Evolutionary conservation across 139 green algal genomes (phyloP).

Genomic region (Chlorella sp.): DNA sequence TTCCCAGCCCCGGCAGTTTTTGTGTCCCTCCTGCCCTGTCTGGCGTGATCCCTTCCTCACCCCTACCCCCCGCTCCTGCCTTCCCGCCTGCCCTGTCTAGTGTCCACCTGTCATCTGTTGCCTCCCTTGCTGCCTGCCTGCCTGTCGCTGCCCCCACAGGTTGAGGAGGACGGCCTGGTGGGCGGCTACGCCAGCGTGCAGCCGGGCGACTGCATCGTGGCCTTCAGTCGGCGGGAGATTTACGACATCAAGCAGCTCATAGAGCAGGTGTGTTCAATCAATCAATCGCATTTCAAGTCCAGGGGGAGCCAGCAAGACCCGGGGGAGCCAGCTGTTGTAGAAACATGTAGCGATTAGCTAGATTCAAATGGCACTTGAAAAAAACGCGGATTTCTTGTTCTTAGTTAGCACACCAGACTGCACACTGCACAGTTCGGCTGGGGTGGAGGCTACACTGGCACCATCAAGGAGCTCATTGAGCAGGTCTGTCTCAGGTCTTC

Average conservation of each 20-base stretch:
- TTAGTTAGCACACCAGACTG: too few relatives aligned
- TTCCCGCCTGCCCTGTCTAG: background rate
- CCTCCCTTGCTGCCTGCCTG: background rate
- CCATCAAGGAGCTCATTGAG: too few relatives aligned
- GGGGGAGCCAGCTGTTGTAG: too few relatives aligned
- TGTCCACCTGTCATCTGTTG: background rate
- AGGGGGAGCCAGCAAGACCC: too few relatives aligned
- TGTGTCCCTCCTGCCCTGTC: background rate
- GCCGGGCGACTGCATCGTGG: conserved; percentile 93
- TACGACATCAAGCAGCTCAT: conserved; percentile 77
- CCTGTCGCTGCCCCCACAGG: background rate
- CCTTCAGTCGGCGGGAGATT: conserved; percentile 88
- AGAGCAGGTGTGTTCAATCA: conserved; percentile 54
- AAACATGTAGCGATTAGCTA: too few relatives aligned
- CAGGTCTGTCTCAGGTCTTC: too few relatives aligned
- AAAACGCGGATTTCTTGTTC: too few relatives aligned
- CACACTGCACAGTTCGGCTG: too few relatives aligned
- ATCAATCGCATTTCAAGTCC: too few relatives aligned
- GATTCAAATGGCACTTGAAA: too few relatives aligned
- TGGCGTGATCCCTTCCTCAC: too few relatives aligned
- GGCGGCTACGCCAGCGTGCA: conserved; percentile 55
- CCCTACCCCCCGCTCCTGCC: background rate
- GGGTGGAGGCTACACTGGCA: too few relatives aligned
- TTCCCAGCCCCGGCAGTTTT: background rate
- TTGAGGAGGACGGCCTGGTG: conserved; percentile 8